Percentiles rank a stretch among this genome's conserved stretches.
Evolutionary conservation across 1,284 basidiomycete species (phyloP).

Genomic region (Ustilago cynodontis): DNA sequence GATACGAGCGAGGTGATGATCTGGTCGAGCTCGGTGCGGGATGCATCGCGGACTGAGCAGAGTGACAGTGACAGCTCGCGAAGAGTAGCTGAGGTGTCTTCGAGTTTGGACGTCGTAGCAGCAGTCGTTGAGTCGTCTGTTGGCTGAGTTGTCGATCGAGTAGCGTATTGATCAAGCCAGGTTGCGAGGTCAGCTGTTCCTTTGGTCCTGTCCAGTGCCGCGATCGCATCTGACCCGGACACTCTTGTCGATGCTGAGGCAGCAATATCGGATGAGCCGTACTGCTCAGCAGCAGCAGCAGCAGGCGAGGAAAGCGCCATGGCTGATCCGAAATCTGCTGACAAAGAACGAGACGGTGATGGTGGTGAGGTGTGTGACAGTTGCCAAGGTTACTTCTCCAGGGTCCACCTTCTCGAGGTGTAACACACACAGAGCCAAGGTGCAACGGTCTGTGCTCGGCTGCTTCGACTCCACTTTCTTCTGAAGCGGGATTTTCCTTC

Average conservation of each 20-base stretch:
- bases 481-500: neutral
- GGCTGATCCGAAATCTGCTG: neutral
- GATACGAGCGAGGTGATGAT: conserved; percentile 39
- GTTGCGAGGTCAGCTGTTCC: conserved; percentile 20
- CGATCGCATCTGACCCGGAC: conserved; percentile 17
- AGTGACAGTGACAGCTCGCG: conserved; percentile 37
- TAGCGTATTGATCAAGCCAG: conserved; percentile 36
- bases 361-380: neutral
- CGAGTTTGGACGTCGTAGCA: conserved; percentile 17
- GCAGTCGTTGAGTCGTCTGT: neutral
- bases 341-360: conserved; percentile 4
- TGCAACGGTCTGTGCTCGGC: conserved; percentile 30
- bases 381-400: neutral
- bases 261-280: conserved; percentile 13
- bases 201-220: conserved; percentile 18
- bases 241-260: neutral
- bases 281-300: conserved; percentile 15
- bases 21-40: conserved; percentile 35
- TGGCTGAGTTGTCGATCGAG: neutral
- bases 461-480: conserved; percentile 33
- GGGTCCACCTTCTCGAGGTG: conserved; percentile 11
- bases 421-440: neutral
- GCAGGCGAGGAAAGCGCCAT: conserved; percentile 29
- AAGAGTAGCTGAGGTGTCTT: conserved; percentile 18
- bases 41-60: conserved; percentile 32